phyloP scores from a whole-genome alignment of 768 basidiomycete species.

The Boletus rubescentipes region DNA sequence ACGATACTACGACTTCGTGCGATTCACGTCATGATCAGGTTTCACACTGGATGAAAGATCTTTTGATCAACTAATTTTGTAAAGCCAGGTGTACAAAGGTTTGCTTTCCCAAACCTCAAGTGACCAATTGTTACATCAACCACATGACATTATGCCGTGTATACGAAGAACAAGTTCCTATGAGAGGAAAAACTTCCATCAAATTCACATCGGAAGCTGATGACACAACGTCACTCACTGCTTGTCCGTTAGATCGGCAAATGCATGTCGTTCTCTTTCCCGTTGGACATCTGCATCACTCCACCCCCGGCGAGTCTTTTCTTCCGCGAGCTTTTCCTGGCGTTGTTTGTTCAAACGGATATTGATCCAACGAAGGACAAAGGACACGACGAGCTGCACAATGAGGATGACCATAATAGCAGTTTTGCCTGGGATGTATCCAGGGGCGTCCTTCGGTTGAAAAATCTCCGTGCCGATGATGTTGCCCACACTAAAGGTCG shows the following conservation, averaged over 20 bases:
- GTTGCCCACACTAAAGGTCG: constrained; percentile 56
- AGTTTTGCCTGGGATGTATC: constrained; percentile 65
- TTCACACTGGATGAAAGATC: neutral
- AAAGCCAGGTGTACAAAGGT: neutral
- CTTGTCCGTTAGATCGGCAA: constrained; percentile 62
- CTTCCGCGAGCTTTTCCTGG: constrained; percentile 38
- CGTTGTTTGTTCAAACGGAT: constrained; percentile 52
- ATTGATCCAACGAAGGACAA: constrained; percentile 55
- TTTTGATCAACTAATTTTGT: constrained; percentile 1
- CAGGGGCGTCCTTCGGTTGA: constrained; percentile 58
- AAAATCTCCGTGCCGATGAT: constrained; percentile 66
- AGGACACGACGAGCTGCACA: constrained; percentile 48
- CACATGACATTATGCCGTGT: constrained; percentile 42
- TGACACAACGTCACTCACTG: constrained; percentile 41
- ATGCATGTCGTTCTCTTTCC: constrained; percentile 60
- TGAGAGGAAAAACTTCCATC: neutral
- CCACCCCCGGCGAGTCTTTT: constrained; percentile 53
- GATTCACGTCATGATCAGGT: constrained; percentile 16
- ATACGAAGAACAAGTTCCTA: constrained; percentile 60
- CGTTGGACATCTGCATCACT: constrained; percentile 54
- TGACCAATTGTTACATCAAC: neutral
- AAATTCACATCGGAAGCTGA: neutral
- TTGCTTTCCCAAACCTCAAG: constrained; percentile 1
- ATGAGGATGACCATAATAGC: constrained; percentile 60
- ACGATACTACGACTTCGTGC: constrained; percentile 1